phyloP scores from a whole-genome alignment of 2,329 filamentous ascomycete genomes.

The Venturia carpophila region DNA sequence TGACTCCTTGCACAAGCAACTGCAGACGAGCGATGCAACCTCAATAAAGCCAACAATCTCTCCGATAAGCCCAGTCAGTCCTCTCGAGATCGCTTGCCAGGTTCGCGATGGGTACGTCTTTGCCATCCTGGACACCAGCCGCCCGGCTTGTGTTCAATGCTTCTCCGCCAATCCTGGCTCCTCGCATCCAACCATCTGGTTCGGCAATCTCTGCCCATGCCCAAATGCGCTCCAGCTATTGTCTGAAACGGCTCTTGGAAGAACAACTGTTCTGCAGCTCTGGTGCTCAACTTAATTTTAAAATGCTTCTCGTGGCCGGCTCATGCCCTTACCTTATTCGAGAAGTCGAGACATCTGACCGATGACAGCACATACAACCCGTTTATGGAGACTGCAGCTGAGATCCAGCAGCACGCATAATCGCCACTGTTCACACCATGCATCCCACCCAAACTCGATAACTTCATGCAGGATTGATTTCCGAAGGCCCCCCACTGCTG shows the following conservation, averaged over 20 bases:
- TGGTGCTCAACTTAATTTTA: neutral
- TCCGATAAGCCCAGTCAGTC: constrained; percentile 4
- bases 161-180: neutral
- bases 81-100: constrained; percentile 4
- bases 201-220: constrained; percentile 3
- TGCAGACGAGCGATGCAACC: constrained; percentile 12
- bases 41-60: constrained; percentile 10
- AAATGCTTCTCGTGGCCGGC: neutral
- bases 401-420: neutral
- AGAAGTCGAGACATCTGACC: neutral
- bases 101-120: constrained; percentile 5
- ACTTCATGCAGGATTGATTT: neutral
- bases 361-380: neutral
- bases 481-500: neutral
- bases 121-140: constrained; percentile 7
- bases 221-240: constrained; percentile 1
- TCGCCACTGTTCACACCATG: neutral
- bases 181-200: constrained; percentile 4
- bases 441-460: neutral
- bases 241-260: neutral
- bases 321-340: neutral
- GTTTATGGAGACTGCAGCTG: neutral
- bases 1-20: neutral
- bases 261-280: neutral
- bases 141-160: neutral